phyloP scores from a whole-genome alignment of 2,329 filamentous ascomycete species.

The Aspergillus fructus region DNA sequence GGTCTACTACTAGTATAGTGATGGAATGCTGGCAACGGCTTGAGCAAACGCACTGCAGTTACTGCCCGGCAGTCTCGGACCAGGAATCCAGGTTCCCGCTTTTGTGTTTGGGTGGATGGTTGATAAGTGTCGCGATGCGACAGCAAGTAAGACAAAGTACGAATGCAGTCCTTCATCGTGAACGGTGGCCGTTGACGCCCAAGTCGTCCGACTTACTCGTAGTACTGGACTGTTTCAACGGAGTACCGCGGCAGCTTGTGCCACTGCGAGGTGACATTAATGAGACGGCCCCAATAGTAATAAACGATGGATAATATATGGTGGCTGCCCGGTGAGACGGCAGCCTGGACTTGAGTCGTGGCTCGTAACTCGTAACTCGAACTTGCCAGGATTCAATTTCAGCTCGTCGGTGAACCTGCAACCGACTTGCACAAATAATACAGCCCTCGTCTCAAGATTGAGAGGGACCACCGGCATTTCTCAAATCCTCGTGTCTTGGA shows the following conservation, averaged over 20 bases:
- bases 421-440: background rate
- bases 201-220: background rate
- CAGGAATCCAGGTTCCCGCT: background rate
- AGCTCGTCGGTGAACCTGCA: background rate
- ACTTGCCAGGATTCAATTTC: background rate
- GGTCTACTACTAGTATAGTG: too few relatives aligned
- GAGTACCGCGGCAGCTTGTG: background rate
- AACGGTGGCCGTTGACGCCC: background rate
- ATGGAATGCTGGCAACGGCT: too few relatives aligned
- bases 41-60: too few relatives aligned
- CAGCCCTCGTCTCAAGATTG: background rate
- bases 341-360: background rate
- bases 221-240: too few relatives aligned
- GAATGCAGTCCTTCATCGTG: background rate
- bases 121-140: background rate
- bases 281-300: background rate
- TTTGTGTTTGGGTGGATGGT: background rate
- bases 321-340: background rate
- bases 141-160: background rate
- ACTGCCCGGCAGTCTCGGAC: background rate
- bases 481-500: background rate
- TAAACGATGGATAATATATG: background rate
- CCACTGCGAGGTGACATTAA: background rate
- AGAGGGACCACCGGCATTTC: background rate
- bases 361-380: background rate